These are phyloP conservation scores for Exsudoporus frostii DNA, from an alignment of 768 basidiomycete species.

Conservation along the genomic window DNA sequence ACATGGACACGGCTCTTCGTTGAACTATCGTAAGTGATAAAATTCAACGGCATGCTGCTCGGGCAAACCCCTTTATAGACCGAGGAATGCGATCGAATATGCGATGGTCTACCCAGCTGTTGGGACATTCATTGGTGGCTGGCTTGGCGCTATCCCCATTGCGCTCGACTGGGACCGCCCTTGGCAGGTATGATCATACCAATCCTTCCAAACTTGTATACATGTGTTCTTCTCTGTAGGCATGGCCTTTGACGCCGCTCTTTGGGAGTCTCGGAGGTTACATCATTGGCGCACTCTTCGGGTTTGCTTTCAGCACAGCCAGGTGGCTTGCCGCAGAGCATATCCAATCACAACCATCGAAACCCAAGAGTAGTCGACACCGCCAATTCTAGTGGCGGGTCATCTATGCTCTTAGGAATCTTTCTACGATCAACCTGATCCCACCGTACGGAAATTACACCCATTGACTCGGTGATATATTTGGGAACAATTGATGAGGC, in stretches of 20 bases:
- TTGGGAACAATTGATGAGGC: slow-evolving; percentile 74
- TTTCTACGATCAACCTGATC: too few relatives aligned
- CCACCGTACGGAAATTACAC: slow-evolving; percentile 40
- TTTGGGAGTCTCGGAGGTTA: slow-evolving; percentile 71
- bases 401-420: not conserved
- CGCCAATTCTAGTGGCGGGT: not conserved
- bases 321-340: slow-evolving; percentile 40
- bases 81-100: slow-evolving; percentile 67
- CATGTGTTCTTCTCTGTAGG: slow-evolving; percentile 39
- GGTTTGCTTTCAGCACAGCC: slow-evolving; percentile 45
- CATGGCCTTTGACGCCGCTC: slow-evolving; percentile 80
- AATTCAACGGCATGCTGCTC: not conserved
- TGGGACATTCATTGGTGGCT: slow-evolving; percentile 70
- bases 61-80: slow-evolving; percentile 31
- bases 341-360: slow-evolving; percentile 22
- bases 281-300: slow-evolving; percentile 53
- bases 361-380: slow-evolving; percentile 22
- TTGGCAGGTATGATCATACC: slow-evolving; percentile 75
- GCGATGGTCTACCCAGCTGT: slow-evolving; percentile 76
- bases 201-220: not conserved
- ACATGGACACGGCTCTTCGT: slow-evolving; percentile 80
- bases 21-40: slow-evolving; percentile 66
- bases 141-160: slow-evolving; percentile 80
- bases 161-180: slow-evolving; percentile 96
- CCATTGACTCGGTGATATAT: slow-evolving; percentile 78